phyloP scores from a whole-genome alignment of 768 basidiomycete species.

The Ramaria sp. region DNA sequence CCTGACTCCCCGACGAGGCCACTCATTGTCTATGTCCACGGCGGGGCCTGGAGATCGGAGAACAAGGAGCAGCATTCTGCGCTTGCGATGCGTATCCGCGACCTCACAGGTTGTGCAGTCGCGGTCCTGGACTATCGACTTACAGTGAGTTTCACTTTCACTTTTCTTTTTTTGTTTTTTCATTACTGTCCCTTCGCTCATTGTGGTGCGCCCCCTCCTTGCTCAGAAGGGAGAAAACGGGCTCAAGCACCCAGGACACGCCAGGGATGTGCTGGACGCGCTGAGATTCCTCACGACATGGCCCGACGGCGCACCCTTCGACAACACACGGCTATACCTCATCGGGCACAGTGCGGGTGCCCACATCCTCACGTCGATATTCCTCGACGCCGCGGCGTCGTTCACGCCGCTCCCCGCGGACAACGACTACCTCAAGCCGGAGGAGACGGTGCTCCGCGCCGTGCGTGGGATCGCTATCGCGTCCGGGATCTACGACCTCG shows the following conservation, averaged over 20 bases:
- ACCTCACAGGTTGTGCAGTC: conserved; percentile 42
- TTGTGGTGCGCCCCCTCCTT: background rate
- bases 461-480: conserved; percentile 50
- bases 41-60: conserved; percentile 80
- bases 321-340: conserved; percentile 37
- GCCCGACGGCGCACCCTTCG: conserved; percentile 27
- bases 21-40: conserved; percentile 68
- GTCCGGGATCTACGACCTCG: conserved; percentile 73
- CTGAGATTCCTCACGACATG: conserved; percentile 46
- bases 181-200: no score
- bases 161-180: no score
- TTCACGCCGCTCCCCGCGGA: conserved; percentile 35
- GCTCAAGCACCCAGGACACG: conserved; percentile 61
- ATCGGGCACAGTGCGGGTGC: conserved; percentile 77
- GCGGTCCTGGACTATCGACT: conserved; percentile 73
- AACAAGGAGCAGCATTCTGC: conserved; percentile 52
- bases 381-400: conserved; percentile 40
- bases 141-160: conserved; percentile 26
- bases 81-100: conserved; percentile 43
- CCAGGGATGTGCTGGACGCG: conserved; percentile 51
- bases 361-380: conserved; percentile 65
- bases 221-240: conserved; percentile 14
- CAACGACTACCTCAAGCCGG: conserved; percentile 9
- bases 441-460: conserved; percentile 25
- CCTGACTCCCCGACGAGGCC: conserved; percentile 13